These are phyloP conservation scores for Cutaneotrichosporon sp. DNA, from an alignment of 1,284 basidiomycete genomes.

Conservation along the genomic window DNA sequence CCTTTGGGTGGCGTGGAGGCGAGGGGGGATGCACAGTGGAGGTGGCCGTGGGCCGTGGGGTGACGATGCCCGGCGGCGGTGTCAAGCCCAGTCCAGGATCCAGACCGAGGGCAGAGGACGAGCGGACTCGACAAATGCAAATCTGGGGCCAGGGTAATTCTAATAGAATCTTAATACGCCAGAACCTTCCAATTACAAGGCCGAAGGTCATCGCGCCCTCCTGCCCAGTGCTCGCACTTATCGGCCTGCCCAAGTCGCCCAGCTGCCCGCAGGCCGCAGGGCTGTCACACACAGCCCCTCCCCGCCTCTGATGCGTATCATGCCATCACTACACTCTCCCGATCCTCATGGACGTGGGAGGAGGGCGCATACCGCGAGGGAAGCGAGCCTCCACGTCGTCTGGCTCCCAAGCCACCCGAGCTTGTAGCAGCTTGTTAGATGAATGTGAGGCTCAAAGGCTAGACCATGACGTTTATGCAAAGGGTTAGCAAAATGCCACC, in stretches of 20 bases:
- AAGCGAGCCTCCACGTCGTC: background rate
- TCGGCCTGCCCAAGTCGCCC: no score
- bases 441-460: no score
- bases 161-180: background rate
- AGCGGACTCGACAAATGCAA: background rate
- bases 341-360: no score
- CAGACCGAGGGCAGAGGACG: background rate
- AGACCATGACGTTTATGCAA: background rate
- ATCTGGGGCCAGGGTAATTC: background rate
- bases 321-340: no score
- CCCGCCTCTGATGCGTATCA: no score
- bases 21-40: background rate
- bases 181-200: background rate
- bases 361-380: no score
- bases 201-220: background rate
- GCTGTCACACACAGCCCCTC: no score
- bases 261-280: background rate
- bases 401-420: background rate
- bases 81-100: background rate
- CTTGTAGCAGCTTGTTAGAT: no score
- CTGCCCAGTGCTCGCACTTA: no score
- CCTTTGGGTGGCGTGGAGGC: background rate
- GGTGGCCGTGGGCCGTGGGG: background rate
- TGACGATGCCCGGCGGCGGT: background rate
- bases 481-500: no score